Percentiles rank a stretch among this genome's conserved stretches.
Conservation (phyloP, 495 filamentous ascomycete species). For the Choiromyces venosus region DNA sequence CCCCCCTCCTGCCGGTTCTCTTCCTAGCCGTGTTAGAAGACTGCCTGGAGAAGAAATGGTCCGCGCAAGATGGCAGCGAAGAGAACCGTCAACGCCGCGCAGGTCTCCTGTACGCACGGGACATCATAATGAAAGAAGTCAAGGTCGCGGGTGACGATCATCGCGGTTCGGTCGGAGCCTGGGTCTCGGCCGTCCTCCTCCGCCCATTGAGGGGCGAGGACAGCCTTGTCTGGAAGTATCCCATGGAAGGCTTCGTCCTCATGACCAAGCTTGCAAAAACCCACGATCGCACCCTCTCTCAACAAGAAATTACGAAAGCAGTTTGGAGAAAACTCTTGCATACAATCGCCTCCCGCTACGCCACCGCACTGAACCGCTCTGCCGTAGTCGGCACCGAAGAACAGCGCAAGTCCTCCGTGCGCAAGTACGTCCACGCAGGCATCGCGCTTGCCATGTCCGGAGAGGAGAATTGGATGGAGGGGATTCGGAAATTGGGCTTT, state of each 20-base stretch:
- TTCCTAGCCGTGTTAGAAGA: slow-evolving; percentile 43
- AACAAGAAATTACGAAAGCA: slow-evolving; percentile 7
- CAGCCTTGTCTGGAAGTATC: slow-evolving; percentile 44
- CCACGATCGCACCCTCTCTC: not conserved
- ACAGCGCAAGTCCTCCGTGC: no score
- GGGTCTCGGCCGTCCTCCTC: slow-evolving; percentile 34
- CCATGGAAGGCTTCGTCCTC: slow-evolving; percentile 41
- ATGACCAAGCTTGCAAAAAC: slow-evolving; percentile 20
- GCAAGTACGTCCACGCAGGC: not conserved
- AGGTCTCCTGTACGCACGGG: slow-evolving; percentile 38
- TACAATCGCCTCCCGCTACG: slow-evolving; percentile 21
- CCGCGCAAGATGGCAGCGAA: slow-evolving; percentile 25
- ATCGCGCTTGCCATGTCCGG: not conserved
- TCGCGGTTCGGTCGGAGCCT: slow-evolving; percentile 36
- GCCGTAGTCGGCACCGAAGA: no score
- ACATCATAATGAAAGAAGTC: slow-evolving; percentile 28
- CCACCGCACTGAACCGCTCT: slow-evolving; percentile 1
- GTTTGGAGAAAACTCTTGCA: slow-evolving; percentile 32
- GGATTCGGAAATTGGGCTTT: slow-evolving; percentile 11
- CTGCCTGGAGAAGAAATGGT: slow-evolving; percentile 43
- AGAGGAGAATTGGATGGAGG: not conserved
- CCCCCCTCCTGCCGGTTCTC: slow-evolving; percentile 40
- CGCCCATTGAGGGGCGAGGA: slow-evolving; percentile 26
- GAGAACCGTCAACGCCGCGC: slow-evolving; percentile 36
- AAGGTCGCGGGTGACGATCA: slow-evolving; percentile 41